These are phyloP conservation scores for Talaromyces trachyspermus DNA, from an alignment of 495 filamentous ascomycete genomes.

Conservation along the genomic window DNA sequence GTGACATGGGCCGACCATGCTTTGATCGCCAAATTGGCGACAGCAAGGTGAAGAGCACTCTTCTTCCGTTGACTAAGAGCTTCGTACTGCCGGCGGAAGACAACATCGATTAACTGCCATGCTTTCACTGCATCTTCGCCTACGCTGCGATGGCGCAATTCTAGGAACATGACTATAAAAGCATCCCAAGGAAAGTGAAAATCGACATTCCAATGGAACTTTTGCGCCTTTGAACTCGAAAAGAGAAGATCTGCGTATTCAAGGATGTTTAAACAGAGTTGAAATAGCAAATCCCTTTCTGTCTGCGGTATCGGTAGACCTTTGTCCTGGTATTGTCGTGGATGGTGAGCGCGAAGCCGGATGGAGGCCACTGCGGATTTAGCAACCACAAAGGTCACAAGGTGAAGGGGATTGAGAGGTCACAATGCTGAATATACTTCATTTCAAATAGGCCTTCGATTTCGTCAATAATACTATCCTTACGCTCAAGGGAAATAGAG, in stretches of 20 bases:
- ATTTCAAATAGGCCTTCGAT: conserved; percentile 27
- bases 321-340: conserved; percentile 29
- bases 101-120: conserved; percentile 26
- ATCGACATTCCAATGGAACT: conserved; percentile 29
- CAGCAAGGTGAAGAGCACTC: conserved; percentile 25
- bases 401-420: conserved; percentile 56
- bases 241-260: conserved; percentile 27
- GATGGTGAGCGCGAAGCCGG: conserved; percentile 33
- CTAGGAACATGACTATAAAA: conserved; percentile 34
- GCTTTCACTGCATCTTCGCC: conserved; percentile 23
- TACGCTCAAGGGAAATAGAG: conserved; percentile 36
- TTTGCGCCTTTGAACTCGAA: conserved; percentile 16
- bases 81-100: conserved; percentile 20
- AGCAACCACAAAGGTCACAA: conserved; percentile 42
- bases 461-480: conserved; percentile 35
- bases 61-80: conserved; percentile 15
- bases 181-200: conserved; percentile 36
- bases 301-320: conserved; percentile 18
- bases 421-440: conserved; percentile 49
- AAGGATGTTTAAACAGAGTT: conserved; percentile 28
- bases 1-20: conserved; percentile 26
- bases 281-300: conserved; percentile 34
- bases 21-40: conserved; percentile 29
- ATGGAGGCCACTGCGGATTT: conserved; percentile 26
- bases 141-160: conserved; percentile 24